These are phyloP conservation scores for Yamadazyma trypodendri DNA, from an alignment of 1,139 yeast species.

Conservation along the genomic window DNA sequence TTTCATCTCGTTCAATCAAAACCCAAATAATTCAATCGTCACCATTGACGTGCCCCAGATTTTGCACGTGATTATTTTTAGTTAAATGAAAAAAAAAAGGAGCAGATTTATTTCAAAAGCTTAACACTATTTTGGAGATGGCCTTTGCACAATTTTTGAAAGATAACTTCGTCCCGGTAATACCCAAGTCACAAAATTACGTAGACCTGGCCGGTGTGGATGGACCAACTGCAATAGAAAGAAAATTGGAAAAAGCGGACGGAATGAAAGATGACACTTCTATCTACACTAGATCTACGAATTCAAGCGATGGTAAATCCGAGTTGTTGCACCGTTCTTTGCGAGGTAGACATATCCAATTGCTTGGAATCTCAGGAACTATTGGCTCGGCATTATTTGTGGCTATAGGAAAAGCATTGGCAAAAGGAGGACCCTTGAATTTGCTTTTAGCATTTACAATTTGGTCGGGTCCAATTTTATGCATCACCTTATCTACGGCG, in stretches of 20 bases:
- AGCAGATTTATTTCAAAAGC: slow-evolving; percentile 1
- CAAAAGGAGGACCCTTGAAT: slow-evolving; percentile 48
- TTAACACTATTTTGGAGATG: slow-evolving; percentile 4
- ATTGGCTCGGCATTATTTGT: slow-evolving; percentile 52
- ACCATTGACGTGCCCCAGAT: neutral
- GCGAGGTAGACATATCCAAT: slow-evolving; percentile 43
- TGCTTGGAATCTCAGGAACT: slow-evolving; percentile 51
- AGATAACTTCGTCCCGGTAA: slow-evolving; percentile 20
- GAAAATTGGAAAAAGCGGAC: neutral
- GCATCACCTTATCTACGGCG: slow-evolving; percentile 69
- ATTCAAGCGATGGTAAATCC: slow-evolving; percentile 14
- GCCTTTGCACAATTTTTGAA: slow-evolving; percentile 14
- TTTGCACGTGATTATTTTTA: slow-evolving; percentile 2
- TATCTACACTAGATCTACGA: slow-evolving; percentile 15
- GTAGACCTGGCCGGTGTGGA: neutral
- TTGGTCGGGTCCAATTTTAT: slow-evolving; percentile 56
- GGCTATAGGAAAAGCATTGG: slow-evolving; percentile 45
- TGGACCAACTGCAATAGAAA: neutral
- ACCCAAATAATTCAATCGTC: too few species aligned
- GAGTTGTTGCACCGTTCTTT: slow-evolving; percentile 21
- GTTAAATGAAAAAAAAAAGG: neutral
- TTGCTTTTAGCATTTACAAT: slow-evolving; percentile 41
- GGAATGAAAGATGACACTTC: slow-evolving; percentile 13
- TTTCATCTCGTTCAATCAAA: too few species aligned
- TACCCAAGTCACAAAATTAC: slow-evolving; percentile 13